Conservation (phyloP, 1,284 basidiomycete species). For the Marasmius tenuissimus region DNA sequence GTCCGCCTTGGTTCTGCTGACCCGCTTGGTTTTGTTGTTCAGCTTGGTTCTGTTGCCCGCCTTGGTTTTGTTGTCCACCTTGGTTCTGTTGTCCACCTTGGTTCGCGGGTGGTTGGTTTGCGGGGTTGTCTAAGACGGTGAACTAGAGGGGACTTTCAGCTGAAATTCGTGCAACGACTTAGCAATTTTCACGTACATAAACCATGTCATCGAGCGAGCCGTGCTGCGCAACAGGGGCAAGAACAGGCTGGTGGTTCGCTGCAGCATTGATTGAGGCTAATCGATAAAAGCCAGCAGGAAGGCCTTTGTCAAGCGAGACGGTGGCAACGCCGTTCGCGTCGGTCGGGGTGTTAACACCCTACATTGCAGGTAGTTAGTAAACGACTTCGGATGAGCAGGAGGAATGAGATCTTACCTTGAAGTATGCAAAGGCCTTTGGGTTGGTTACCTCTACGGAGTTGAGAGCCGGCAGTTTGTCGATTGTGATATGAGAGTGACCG, state of each 20-base stretch:
- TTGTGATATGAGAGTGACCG: constrained; percentile 51
- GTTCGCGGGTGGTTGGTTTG: too few relatives aligned
- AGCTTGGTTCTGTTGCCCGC: too few relatives aligned
- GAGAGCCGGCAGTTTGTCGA: constrained; percentile 46
- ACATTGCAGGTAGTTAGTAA: background rate
- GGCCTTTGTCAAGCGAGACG: constrained; percentile 47
- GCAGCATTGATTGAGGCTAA: constrained; percentile 42
- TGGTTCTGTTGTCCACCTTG: too few relatives aligned
- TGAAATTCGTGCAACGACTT: too few relatives aligned
- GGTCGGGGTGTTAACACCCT: constrained; percentile 36
- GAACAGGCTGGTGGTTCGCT: constrained; percentile 7
- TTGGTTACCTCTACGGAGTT: constrained; percentile 45
- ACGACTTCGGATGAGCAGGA: background rate
- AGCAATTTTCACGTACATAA: background rate
- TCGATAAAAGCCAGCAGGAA: constrained; percentile 53
- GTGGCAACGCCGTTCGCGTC: constrained; percentile 39
- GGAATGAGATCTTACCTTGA: constrained; percentile 26
- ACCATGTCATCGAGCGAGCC: constrained; percentile 28
- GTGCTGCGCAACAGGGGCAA: constrained; percentile 38
- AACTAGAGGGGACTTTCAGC: too few relatives aligned
- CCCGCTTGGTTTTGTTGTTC: too few relatives aligned
- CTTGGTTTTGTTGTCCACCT: too few relatives aligned
- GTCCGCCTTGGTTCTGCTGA: too few relatives aligned
- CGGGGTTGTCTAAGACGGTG: too few relatives aligned
- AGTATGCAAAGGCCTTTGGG: constrained; percentile 52